Evolutionary conservation across 1,139 yeast genomes (phyloP).

Genomic region (Blastobotrys buckinghamii): DNA sequence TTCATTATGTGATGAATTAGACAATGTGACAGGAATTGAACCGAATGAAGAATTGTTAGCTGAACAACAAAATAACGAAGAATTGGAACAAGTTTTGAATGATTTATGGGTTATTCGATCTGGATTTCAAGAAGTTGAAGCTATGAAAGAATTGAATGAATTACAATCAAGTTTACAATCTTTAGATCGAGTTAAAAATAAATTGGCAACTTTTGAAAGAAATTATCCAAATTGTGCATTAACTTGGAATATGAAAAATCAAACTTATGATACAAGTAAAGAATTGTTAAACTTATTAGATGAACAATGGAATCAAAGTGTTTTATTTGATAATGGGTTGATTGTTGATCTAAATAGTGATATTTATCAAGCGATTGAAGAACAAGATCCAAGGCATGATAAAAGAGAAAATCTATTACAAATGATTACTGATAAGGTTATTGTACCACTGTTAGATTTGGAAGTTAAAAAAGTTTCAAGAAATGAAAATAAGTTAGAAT

Average conservation of each 20-base stretch:
- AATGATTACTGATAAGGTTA: constrained; percentile 19
- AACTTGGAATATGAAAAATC: constrained; percentile 14
- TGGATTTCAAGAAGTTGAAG: constrained; percentile 27
- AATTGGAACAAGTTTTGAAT: constrained; percentile 18
- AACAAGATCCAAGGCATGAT: constrained; percentile 14
- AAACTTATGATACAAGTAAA: constrained; percentile 11
- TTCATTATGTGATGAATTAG: constrained; percentile 4
- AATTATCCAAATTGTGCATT: constrained; percentile 17
- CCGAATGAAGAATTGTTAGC: constrained; percentile 4
- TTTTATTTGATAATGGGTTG: constrained; percentile 12
- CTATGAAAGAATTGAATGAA: constrained; percentile 25
- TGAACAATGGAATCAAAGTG: constrained; percentile 21
- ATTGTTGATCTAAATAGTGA: constrained; percentile 15
- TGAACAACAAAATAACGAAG: constrained; percentile 7
- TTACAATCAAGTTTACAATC: constrained; percentile 24
- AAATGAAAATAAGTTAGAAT: constrained; percentile 8
- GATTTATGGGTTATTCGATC: constrained; percentile 28
- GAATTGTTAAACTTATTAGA: constrained; percentile 16
- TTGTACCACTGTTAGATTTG: constrained; percentile 21
- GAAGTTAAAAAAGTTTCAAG: constrained; percentile 13
- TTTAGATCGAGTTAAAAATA: constrained; percentile 20
- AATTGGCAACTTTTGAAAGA: constrained; percentile 19
- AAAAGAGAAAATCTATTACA: constrained; percentile 21
- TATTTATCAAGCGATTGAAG: constrained; percentile 20
- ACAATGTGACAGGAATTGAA: constrained; percentile 1